Evolutionary conservation across 148 eudicot genomes (phyloP), one percentile per base, ranked within the genome.

Genomic region (Fagopyrum tataricum): DNA sequence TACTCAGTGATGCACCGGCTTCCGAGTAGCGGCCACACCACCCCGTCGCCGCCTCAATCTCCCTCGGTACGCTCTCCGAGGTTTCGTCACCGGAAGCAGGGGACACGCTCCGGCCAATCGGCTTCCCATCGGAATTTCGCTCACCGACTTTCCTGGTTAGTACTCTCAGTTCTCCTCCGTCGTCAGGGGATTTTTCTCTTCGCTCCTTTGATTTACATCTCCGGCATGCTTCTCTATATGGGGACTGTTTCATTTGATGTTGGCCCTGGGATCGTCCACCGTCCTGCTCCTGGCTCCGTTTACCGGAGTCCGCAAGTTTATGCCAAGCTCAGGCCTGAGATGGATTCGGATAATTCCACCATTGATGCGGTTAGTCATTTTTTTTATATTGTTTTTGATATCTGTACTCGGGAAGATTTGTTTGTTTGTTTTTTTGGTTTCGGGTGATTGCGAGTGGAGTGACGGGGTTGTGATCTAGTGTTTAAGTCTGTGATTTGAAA

Each of bases 191-290:
- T 92, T 20, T 90, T 95, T 56, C 82, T 95, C 5, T 95, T 95
- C 59, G 97, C 97, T 0, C 99, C 99, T 0, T 79, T 95, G 4
- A 77, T 95, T 10, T 95, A 95, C 70, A 90, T 95, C 67, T 81
- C 96, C 5, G 93, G 88, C 2, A 92, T 95, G 93, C 73, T 95
- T 4, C 87, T 91, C 55, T 95, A 95, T 68, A 94, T 91, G 96
- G 97, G 96, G 5, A 91, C 96, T 26, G 87, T 95, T 7, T 85
- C 96, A n/a, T 90, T 95, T 20, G 96, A 92, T 77, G 88, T 80
- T 3, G 92, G 90, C 4, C 93, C 92, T 2, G 80, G 79, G n/a
- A 87, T 95, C 67, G 76, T 74, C 17, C 90, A 83, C 72, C 82
- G 84, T 0, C 83, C 83, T 1, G 82, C 89, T 0, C 84, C 91